Percentiles rank a stretch among this genome's conserved stretches.
Evolutionary conservation across 352 stramenopile species (phyloP).

Genomic region (Globisporangium cederbergense): DNA sequence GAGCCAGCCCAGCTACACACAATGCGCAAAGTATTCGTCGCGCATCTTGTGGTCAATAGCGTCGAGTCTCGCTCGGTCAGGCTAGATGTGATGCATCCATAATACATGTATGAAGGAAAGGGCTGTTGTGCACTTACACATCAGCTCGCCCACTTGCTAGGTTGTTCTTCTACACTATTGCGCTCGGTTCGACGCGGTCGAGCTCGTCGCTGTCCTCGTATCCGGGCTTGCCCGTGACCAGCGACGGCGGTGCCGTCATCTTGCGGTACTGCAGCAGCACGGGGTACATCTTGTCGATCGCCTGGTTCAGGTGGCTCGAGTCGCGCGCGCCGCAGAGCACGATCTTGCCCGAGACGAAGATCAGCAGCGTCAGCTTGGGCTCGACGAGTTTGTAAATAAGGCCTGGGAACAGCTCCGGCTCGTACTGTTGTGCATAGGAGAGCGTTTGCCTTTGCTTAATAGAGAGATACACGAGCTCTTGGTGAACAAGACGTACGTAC

Average conservation of each 20-base stretch:
- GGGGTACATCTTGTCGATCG: constrained; percentile 53
- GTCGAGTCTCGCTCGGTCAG: not conserved
- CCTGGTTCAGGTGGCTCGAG: constrained; percentile 40
- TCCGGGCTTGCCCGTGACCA: constrained; percentile 64
- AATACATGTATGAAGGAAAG: not conserved
- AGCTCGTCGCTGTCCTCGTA: constrained; percentile 68
- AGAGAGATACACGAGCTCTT: not conserved
- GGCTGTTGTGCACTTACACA: not conserved
- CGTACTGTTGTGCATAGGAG: constrained; percentile 69
- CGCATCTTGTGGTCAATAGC: not conserved
- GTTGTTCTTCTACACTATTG: constrained; percentile 37
- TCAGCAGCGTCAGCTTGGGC: constrained; percentile 98
- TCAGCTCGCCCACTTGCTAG: not conserved
- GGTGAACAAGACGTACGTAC: constrained; percentile 36
- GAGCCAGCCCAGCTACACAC: not conserved
- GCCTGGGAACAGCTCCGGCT: constrained; percentile 99
- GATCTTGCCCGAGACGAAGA: constrained; percentile 99
- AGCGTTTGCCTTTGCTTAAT: not conserved
- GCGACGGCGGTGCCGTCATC: constrained; percentile 67
- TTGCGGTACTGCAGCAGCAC: constrained; percentile 61
- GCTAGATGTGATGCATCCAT: no score
- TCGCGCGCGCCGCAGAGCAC: constrained; percentile 92
- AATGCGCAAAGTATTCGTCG: not conserved
- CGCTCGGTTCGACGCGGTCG: constrained; percentile 56
- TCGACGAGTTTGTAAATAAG: constrained; percentile 98